Conservation (phyloP, 805 yeast species). For the Saturnispora kantuleensis region DNA sequence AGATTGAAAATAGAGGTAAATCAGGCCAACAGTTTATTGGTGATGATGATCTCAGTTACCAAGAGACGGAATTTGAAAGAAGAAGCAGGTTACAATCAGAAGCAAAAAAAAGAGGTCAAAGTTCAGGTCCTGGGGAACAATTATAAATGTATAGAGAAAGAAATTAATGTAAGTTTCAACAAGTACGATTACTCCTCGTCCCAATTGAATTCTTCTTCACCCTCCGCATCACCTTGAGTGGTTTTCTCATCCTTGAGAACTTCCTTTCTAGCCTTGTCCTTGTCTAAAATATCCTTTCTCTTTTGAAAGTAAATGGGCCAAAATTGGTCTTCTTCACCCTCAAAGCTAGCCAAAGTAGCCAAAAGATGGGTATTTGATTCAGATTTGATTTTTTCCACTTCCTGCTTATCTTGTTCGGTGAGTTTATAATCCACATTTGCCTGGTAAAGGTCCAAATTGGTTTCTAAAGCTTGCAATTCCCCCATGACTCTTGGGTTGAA, state of each 20-base stretch:
- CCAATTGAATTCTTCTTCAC: conserved; percentile 8
- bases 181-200: conserved; percentile 5
- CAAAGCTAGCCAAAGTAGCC: background rate
- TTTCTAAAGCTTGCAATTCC: conserved; percentile 4
- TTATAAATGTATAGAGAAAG: conserved; percentile 1
- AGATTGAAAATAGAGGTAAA: conserved; percentile 80
- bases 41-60: conserved; percentile 85
- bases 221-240: background rate
- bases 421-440: background rate
- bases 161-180: background rate
- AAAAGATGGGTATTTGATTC: background rate
- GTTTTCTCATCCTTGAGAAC: background rate
- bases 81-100: conserved; percentile 80
- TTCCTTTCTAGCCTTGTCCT: conserved; percentile 3
- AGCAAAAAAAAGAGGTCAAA: conserved; percentile 77
- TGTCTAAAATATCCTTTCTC: conserved; percentile 3
- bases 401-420: background rate
- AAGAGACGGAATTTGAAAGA: conserved; percentile 82
- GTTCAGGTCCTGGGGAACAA: conserved; percentile 26
- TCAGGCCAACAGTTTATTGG: conserved; percentile 56
- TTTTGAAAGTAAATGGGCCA: conserved; percentile 2
- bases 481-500: conserved; percentile 4
- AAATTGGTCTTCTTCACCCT: background rate
- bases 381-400: background rate
- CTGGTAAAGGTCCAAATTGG: background rate